Evolutionary conservation across 805 yeast species (phyloP).

Genomic region (Metschnikowia matae): DNA sequence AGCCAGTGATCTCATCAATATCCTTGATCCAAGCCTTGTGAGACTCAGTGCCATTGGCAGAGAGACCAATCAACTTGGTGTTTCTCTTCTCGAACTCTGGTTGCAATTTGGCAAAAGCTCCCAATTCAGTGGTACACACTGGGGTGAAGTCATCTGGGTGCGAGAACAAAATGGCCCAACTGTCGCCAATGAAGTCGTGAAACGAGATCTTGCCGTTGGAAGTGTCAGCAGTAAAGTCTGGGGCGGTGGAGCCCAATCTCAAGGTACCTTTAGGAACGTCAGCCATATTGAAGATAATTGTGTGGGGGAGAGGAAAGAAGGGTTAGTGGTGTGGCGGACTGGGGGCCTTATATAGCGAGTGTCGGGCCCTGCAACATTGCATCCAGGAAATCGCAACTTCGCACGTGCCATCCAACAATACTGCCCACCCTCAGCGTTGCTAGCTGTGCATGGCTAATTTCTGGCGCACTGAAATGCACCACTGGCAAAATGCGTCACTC

Average conservation of each 20-base stretch:
- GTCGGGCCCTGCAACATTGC: background rate
- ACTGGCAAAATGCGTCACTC: background rate
- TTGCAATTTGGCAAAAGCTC: constrained; percentile 86
- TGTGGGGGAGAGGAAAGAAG: background rate
- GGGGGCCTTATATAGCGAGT: background rate
- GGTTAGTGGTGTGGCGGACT: background rate
- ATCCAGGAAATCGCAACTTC: constrained; percentile 15
- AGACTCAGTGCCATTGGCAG: constrained; percentile 76
- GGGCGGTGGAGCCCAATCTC: constrained; percentile 82
- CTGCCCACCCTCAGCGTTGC: background rate
- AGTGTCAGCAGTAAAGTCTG: constrained; percentile 80
- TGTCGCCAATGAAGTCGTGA: constrained; percentile 81
- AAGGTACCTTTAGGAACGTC: constrained; percentile 23
- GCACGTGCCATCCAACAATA: constrained; percentile 19
- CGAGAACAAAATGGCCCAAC: constrained; percentile 85
- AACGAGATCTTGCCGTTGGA: constrained; percentile 80
- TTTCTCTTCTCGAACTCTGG: constrained; percentile 83
- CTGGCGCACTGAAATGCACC: background rate
- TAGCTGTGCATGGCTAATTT: background rate
- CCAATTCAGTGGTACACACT: constrained; percentile 93
- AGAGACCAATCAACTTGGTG: constrained; percentile 84
- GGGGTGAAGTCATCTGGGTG: constrained; percentile 98
- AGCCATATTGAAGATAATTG: constrained; percentile 7
- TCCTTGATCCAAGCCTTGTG: constrained; percentile 89
- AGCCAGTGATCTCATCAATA: constrained; percentile 80